phyloP scores from a whole-genome alignment of 2,329 filamentous ascomycete genomes.

The Calycina marina region DNA sequence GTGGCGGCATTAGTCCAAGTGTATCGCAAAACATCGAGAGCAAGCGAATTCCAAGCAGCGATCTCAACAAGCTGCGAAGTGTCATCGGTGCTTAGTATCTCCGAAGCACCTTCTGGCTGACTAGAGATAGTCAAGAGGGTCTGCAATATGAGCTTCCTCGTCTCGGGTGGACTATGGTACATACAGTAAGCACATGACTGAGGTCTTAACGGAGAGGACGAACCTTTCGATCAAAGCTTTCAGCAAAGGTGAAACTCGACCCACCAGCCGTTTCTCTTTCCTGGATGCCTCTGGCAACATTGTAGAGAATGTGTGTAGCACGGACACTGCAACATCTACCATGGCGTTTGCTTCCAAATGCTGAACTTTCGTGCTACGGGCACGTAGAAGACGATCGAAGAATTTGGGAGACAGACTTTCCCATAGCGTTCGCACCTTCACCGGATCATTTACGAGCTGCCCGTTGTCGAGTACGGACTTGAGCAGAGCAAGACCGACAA shows the following conservation, averaged over 20 bases:
- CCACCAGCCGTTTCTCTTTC: conserved; percentile 32
- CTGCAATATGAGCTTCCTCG: conserved; percentile 38
- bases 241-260: conserved; percentile 38
- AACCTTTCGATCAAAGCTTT: conserved; percentile 39
- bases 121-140: conserved; percentile 41
- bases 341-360: conserved; percentile 38
- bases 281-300: conserved; percentile 36
- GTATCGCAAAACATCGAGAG: conserved; percentile 39
- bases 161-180: conserved; percentile 33
- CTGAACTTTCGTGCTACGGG: conserved; percentile 27
- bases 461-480: conserved; percentile 52
- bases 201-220: conserved; percentile 5
- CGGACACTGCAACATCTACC: conserved; percentile 46
- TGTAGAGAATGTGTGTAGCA: conserved; percentile 46
- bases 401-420: conserved; percentile 45
- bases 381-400: conserved; percentile 45
- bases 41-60: conserved; percentile 36
- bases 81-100: conserved; percentile 34
- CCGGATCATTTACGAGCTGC: conserved; percentile 32
- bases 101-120: conserved; percentile 32
- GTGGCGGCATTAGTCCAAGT: conserved; percentile 39
- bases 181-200: conserved; percentile 5
- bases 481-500: conserved; percentile 51
- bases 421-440: conserved; percentile 38
- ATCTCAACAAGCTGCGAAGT: conserved; percentile 41